These are phyloP conservation scores for Chlorella variabilis DNA, from an alignment of 163 green algal species.

Conservation along the genomic window DNA sequence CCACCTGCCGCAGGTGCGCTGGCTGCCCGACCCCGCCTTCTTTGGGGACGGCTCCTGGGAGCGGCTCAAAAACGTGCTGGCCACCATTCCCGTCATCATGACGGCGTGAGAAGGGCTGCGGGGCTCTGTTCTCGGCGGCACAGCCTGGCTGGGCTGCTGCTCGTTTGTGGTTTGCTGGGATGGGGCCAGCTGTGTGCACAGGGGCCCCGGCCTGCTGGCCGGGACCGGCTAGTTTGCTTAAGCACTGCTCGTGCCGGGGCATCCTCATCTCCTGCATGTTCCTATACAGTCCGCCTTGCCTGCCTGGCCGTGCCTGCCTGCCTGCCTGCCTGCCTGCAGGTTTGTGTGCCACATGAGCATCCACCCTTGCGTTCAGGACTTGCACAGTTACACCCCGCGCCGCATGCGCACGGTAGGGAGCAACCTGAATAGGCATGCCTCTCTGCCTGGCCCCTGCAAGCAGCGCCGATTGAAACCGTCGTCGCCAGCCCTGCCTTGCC, in stretches of 20 bases:
- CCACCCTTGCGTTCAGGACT: constrained; percentile 21
- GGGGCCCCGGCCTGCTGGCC: too few relatives aligned
- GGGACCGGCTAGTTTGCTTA: too few relatives aligned
- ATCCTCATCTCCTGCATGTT: not conserved
- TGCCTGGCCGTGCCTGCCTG: too few relatives aligned
- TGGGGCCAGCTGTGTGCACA: too few relatives aligned
- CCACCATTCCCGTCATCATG: constrained; percentile 14
- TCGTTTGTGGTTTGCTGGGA: too few relatives aligned
- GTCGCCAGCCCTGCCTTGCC: too few relatives aligned
- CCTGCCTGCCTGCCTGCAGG: constrained; percentile 9
- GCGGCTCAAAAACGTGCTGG: not conserved
- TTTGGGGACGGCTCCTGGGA: not conserved
- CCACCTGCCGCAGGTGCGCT: not conserved
- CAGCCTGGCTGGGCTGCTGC: not conserved
- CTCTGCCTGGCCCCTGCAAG: not conserved
- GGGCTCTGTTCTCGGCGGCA: not conserved
- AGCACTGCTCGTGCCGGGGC: too few relatives aligned
- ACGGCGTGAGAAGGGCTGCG: constrained; percentile 16
- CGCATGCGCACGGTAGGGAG: constrained; percentile 32
- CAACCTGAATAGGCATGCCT: not conserved
- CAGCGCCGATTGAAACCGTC: too few relatives aligned
- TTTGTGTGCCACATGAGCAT: constrained; percentile 42
- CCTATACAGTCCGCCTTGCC: not conserved
- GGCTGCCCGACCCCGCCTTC: constrained; percentile 19
- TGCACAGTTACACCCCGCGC: constrained; percentile 15